Evolutionary conservation across 257 asterid species (phyloP).

Genomic region (Haberlea rhodopensis): DNA sequence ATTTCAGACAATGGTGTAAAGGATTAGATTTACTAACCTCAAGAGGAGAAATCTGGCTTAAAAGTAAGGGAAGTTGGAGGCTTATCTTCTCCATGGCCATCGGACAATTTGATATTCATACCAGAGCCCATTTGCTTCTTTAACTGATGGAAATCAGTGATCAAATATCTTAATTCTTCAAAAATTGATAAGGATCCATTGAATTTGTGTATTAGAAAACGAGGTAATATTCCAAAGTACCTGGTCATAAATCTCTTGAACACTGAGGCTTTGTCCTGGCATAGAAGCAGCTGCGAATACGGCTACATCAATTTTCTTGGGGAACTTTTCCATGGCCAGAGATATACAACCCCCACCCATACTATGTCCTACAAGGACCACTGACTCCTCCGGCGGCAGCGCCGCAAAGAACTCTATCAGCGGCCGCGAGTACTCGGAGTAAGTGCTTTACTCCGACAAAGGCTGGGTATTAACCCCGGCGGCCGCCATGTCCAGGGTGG

Average conservation of each 20-base stretch:
- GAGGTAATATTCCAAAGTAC: too few relatives aligned
- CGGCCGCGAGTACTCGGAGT: constrained; percentile 22
- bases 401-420: constrained; percentile 24
- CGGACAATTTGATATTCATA: constrained; percentile 25
- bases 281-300: constrained; percentile 23
- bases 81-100: constrained; percentile 23
- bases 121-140: constrained; percentile 24
- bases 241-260: constrained; percentile 6
- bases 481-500: constrained; percentile 32
- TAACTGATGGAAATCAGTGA: constrained; percentile 23
- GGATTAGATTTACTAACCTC: constrained; percentile 27
- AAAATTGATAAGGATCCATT: too few relatives aligned
- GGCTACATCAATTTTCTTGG: constrained; percentile 26
- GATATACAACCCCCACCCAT: constrained; percentile 29
- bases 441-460: constrained; percentile 17
- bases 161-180: too few relatives aligned
- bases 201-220: too few relatives aligned
- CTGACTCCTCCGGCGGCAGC: constrained; percentile 18
- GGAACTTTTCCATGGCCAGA: constrained; percentile 27
- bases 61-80: constrained; percentile 30
- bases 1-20: too few relatives aligned
- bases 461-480: constrained; percentile 22
- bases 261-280: constrained; percentile 26
- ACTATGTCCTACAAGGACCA: constrained; percentile 32
- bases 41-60: constrained; percentile 40